Evolutionary conservation across 1,284 basidiomycete species (phyloP).

Genomic region (Termitomyces sp.): DNA sequence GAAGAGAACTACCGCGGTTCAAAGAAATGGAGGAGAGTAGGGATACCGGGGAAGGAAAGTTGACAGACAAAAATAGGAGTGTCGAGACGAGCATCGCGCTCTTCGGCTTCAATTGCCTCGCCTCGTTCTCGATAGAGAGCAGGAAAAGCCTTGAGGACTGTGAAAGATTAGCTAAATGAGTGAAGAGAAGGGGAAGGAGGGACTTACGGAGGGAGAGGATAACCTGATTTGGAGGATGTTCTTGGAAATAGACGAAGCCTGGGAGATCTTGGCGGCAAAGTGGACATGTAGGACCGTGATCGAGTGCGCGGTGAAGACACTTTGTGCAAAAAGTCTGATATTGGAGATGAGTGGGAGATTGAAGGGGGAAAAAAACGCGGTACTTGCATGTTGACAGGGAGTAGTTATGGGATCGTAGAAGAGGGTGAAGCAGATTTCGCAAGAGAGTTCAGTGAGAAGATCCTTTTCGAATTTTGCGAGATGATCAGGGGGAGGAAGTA

Average conservation of each 20-base stretch:
- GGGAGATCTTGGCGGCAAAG: constrained; percentile 80
- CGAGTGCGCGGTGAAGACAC: constrained; percentile 85
- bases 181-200: constrained; percentile 8
- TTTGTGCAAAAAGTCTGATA: constrained; percentile 82
- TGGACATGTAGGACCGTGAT: constrained; percentile 81
- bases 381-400: constrained; percentile 86
- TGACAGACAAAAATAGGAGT: constrained; percentile 91
- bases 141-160: constrained; percentile 65
- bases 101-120: constrained; percentile 63
- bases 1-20: constrained; percentile 68
- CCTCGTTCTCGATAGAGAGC: constrained; percentile 46
- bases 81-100: constrained; percentile 72
- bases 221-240: constrained; percentile 67
- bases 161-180: constrained; percentile 3
- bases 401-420: constrained; percentile 87
- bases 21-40: constrained; percentile 87
- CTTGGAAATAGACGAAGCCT: constrained; percentile 74
- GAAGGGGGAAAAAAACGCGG: constrained; percentile 4
- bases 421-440: constrained; percentile 86
- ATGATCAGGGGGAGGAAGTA: constrained; percentile 23
- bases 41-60: constrained; percentile 86
- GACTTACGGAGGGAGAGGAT: constrained; percentile 66
- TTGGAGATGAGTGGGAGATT: constrained; percentile 16
- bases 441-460: constrained; percentile 71
- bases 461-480: constrained; percentile 59